Base-by-base conservation (phyloP, 2,329 filamentous ascomycete species). In the Exutisphaerella laricina region DNA sequence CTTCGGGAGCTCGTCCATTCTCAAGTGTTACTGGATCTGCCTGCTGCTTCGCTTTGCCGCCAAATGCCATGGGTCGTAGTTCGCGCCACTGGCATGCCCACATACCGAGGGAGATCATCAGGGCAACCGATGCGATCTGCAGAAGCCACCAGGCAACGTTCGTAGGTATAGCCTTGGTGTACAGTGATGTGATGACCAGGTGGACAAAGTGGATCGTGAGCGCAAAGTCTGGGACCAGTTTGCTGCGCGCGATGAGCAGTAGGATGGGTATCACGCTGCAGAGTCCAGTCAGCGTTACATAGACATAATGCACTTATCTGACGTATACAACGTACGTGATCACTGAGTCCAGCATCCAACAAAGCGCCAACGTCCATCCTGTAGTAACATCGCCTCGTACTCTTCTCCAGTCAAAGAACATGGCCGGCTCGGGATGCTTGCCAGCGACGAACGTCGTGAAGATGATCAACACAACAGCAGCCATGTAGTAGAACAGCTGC, bases 61-160 rank as follows among this genome's bases (percentile, higher is more conserved):
- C 88, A 60, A 97, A 96, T 46, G 79, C 83, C 56, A 97, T 94
- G 8, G 92, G 90, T 58, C 80, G 77, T 43, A 98, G 70, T 67
- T 98, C 92, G 48, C 90, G 77, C 73, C 88, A 94, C 59, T 83
- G 87, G 62, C 90, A 97, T 3, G 83, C 86, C 86, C 90, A 97
- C 26, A 94, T 83, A 3, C 87, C 89, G 2, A 92, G 70, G 34
- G 72, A 78, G 6, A 74, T 78, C 80, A 85, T 85, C 26, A 84
- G 60, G 0, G 67, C 68, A 4, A 77, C 73, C 53, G 79, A 84
- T 29, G 70, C 70, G 36, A 73, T 64, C 59, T 85, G 81, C 1
- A 85, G 64, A 2, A 68, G 70, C 90, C 92, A 98, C 92, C 92
- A 98, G 58, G 94, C 83, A 51, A 80, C 68, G 63, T 90, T 82